These are phyloP conservation scores for Ceriops zippeliana DNA, from an alignment of 345 rosid genomes.

Conservation along the genomic window DNA sequence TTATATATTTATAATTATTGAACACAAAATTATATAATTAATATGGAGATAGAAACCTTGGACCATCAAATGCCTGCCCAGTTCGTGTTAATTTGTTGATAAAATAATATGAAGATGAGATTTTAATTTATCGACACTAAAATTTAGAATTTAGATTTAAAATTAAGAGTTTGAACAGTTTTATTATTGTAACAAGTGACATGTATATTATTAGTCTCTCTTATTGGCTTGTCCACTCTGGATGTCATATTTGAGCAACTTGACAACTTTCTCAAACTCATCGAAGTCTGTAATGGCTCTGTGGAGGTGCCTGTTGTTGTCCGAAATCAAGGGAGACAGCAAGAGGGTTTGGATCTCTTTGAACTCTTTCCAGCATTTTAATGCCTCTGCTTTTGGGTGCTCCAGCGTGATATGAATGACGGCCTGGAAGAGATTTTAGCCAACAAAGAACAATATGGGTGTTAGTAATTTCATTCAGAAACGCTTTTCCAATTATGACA, in stretches of 20 bases:
- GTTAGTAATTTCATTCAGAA: no score
- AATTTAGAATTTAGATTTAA: no score
- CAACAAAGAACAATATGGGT: not conserved
- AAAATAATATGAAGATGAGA: no score
- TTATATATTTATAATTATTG: no score
- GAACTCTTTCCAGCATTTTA: constrained; percentile 31
- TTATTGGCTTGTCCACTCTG: constrained; percentile 18
- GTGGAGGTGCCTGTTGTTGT: constrained; percentile 18
- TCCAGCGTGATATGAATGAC: constrained; percentile 29
- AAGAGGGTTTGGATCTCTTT: constrained; percentile 23
- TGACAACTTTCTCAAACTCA: constrained; percentile 40
- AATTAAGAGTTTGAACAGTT: no score
- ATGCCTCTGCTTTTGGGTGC: constrained; percentile 7
- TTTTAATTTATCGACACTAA: no score
- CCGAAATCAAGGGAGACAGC: constrained; percentile 26
- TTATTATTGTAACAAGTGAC: not conserved
- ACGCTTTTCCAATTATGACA: no score
- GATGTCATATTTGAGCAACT: constrained; percentile 33
- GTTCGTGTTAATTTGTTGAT: no score
- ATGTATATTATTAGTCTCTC: not conserved
- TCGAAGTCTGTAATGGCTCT: constrained; percentile 17
- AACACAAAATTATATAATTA: no score
- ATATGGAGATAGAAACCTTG: no score
- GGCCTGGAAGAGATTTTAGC: constrained; percentile 26
- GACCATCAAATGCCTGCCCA: no score